Evolutionary conservation across 1,139 yeast genomes (phyloP), one percentile per base, ranked within the genome.

Genomic region (Starmera stellimalicola): DNA sequence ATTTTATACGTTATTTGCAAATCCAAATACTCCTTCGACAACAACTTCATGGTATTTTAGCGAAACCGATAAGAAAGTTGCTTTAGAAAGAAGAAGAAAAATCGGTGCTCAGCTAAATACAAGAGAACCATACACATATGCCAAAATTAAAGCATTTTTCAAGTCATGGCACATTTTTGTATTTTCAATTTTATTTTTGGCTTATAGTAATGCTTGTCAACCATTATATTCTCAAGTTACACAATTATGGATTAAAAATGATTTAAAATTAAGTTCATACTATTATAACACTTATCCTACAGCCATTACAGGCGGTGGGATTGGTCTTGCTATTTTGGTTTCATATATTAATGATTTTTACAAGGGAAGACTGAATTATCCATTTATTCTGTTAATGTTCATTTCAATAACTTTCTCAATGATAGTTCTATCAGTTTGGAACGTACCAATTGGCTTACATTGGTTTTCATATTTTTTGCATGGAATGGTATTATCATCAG

Each of bases 251-350:
- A 65, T 71, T 60, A 70, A 69, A 44, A 33, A 45, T 10, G 52
- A 52, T 14, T 51, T 66, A 31, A 48, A 58, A 12, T 52, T 64
- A 33, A 55, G 66, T 0, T 55, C 70, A 0, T 48, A 51, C 8
- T 46, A 53, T 20, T 70, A 70, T 47, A 70, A 71, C 43, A 60
- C 60, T 7, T 68, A 60, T 37, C 76, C 77, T 2, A 59, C 75
- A 0, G 55, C 62, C 11, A 45, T 64, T 11, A 50, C 57, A 27
- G 76, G 66, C 16, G 48, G 56, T 10, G 66, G 68, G 5, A 68
- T 70, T 26, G 65, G 50, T 1, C 33, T 62, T 30, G 52, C 71
- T 0, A 33, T 70, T 4, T 7, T 55, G 1, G 45, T 66, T 27
- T 63, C 74, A 0, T 62, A 64, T 43, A 32, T 50, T 11, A 61